phyloP scores from a whole-genome alignment of 2,329 filamentous ascomycete species.

The Colletotrichum ledebouriae region DNA sequence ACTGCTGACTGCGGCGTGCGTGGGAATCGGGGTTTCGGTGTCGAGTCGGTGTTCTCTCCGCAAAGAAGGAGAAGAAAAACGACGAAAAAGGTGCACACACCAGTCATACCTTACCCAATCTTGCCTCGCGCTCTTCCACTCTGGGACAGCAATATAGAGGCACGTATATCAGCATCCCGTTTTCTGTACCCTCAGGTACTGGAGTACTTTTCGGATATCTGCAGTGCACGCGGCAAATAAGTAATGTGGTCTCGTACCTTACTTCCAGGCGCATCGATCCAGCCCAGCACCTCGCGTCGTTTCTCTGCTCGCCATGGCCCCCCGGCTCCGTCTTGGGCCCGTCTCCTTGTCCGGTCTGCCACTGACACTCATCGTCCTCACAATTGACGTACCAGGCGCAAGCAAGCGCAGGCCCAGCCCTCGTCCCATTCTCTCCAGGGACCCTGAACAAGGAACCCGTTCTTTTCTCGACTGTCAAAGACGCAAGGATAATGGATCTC shows the following conservation, averaged over 20 bases:
- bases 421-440: slow-evolving; percentile 33
- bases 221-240: not conserved
- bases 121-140: not conserved
- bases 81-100: slow-evolving; percentile 22
- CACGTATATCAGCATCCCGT: slow-evolving; percentile 1
- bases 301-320: slow-evolving; percentile 27
- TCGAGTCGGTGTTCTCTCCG: slow-evolving; percentile 35
- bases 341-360: slow-evolving; percentile 32
- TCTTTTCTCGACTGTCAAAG: slow-evolving; percentile 3
- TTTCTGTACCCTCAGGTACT: not conserved
- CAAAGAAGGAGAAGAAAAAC: not conserved
- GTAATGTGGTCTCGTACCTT: not conserved
- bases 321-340: slow-evolving; percentile 31
- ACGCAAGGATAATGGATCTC: slow-evolving; percentile 7
- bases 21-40: slow-evolving; percentile 13
- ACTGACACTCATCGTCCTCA: slow-evolving; percentile 33
- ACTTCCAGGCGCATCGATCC: slow-evolving; percentile 15
- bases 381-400: slow-evolving; percentile 26
- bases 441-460: slow-evolving; percentile 40
- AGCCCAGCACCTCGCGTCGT: slow-evolving; percentile 20
- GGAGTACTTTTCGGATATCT: too few relatives aligned
- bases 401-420: slow-evolving; percentile 18
- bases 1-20: slow-evolving; percentile 1
- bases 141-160: not conserved
- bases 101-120: slow-evolving; percentile 29